Percentiles rank a stretch among this genome's conserved stretches.
Conservation (phyloP, 768 basidiomycete genomes). For the Serendipita sp. region DNA sequence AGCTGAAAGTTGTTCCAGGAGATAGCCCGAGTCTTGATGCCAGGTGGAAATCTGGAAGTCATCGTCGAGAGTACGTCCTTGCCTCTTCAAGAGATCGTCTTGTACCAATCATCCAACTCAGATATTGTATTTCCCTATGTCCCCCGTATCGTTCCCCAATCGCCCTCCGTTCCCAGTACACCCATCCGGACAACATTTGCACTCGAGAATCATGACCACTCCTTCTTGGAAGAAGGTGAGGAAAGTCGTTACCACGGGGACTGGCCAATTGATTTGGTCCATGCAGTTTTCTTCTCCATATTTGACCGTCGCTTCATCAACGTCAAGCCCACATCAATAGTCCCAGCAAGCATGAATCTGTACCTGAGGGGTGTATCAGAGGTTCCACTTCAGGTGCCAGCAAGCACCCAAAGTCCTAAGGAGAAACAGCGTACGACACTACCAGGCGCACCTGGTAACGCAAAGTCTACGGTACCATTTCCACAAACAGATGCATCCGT, state of each 20-base stretch:
- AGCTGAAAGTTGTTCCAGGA: neutral
- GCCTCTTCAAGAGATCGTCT: neutral
- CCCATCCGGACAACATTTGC: neutral
- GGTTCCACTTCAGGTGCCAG: neutral
- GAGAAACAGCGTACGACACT: neutral
- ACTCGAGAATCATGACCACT: neutral
- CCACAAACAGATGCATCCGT: neutral
- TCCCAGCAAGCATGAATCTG: neutral
- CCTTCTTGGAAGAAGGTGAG: neutral
- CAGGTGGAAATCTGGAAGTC: neutral
- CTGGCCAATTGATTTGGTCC: neutral
- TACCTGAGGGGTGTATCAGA: neutral
- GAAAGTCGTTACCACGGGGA: neutral
- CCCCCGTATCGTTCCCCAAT: neutral
- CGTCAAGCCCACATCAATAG: neutral
- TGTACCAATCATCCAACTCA: neutral
- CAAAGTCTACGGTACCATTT: neutral
- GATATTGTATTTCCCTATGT: conserved; percentile 5
- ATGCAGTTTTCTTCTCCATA: neutral
- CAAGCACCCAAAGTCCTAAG: neutral
- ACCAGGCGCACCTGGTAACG: neutral
- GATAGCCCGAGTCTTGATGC: neutral
- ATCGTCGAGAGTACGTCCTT: neutral
- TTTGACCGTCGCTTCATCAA: conserved; percentile 1
- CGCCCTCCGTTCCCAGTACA: neutral